These are phyloP conservation scores for Gomphus bonarii DNA, from an alignment of 1,284 basidiomycete species.

Conservation along the genomic window DNA sequence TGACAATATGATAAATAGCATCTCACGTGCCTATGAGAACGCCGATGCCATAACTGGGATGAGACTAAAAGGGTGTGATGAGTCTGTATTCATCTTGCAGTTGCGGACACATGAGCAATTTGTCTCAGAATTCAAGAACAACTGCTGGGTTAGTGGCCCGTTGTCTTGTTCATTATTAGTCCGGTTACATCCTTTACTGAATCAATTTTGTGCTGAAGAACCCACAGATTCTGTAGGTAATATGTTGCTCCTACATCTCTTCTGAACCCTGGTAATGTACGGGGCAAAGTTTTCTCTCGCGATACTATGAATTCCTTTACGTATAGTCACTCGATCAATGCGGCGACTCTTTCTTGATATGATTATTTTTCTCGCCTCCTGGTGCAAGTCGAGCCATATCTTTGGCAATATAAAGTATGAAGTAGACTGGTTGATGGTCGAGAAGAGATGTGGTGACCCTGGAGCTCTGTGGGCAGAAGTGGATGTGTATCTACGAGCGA, in stretches of 20 bases:
- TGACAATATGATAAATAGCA: neutral
- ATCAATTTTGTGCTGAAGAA: no score
- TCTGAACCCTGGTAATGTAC: neutral
- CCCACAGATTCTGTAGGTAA: slow-evolving; percentile 50
- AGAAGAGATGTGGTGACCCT: slow-evolving; percentile 65
- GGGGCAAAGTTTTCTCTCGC: slow-evolving; percentile 41
- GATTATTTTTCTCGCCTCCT: slow-evolving; percentile 44
- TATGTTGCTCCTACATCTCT: slow-evolving; percentile 1
- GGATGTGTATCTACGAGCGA: slow-evolving; percentile 66
- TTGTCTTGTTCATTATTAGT: slow-evolving; percentile 72
- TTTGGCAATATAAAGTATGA: slow-evolving; percentile 89
- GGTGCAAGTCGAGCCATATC: slow-evolving; percentile 43
- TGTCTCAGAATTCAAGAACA: no score
- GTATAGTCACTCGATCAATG: slow-evolving; percentile 44
- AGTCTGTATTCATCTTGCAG: slow-evolving; percentile 56
- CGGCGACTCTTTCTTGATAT: slow-evolving; percentile 46
- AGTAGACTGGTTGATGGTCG: slow-evolving; percentile 89
- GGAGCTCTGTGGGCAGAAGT: slow-evolving; percentile 40
- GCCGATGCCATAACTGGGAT: slow-evolving; percentile 71
- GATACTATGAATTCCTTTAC: slow-evolving; percentile 67
- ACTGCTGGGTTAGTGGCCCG: no score
- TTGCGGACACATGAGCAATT: slow-evolving; percentile 34
- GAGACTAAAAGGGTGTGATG: slow-evolving; percentile 83
- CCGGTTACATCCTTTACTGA: no score
- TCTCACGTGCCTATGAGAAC: slow-evolving; percentile 57